phyloP scores from a whole-genome alignment of 1,139 yeast genomes.

The Taiozyma sp. region DNA sequence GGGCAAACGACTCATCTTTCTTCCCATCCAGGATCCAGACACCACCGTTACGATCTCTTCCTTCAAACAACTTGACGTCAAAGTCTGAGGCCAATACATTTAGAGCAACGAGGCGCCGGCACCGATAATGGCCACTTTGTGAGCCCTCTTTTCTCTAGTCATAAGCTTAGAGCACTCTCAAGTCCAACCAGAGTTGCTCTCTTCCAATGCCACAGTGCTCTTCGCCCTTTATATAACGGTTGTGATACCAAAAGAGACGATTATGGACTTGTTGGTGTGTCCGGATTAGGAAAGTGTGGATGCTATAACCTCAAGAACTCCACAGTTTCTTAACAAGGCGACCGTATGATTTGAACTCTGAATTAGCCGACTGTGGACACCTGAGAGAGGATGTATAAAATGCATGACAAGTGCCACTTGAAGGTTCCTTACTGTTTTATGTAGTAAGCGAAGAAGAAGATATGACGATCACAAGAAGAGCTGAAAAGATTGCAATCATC shows the following conservation, averaged over 20 bases:
- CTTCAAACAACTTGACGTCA: conserved; percentile 30
- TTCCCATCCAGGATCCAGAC: conserved; percentile 26
- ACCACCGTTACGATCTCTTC: conserved; percentile 29
- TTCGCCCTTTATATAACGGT: neutral
- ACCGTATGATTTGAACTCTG: neutral
- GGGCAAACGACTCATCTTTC: conserved; percentile 12
- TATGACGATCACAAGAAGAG: neutral
- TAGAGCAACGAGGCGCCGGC: conserved; percentile 25
- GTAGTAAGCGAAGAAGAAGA: too few relatives aligned
- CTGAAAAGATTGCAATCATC: conserved; percentile 37
- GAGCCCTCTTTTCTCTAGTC: neutral
- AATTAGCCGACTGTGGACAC: neutral
- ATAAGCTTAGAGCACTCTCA: neutral
- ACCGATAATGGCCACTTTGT: conserved; percentile 26
- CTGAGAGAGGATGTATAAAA: neutral
- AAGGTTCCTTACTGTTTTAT: too few relatives aligned
- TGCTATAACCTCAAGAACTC: neutral
- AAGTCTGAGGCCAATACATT: conserved; percentile 15
- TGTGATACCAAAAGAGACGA: neutral
- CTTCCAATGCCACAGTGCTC: neutral
- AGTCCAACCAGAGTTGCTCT: neutral
- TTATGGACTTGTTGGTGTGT: neutral
- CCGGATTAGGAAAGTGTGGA: neutral
- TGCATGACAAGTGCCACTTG: neutral
- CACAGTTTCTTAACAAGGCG: neutral